Evolutionary conservation across 768 basidiomycete genomes (phyloP).

Genomic region (Tubosaeta sp.): DNA sequence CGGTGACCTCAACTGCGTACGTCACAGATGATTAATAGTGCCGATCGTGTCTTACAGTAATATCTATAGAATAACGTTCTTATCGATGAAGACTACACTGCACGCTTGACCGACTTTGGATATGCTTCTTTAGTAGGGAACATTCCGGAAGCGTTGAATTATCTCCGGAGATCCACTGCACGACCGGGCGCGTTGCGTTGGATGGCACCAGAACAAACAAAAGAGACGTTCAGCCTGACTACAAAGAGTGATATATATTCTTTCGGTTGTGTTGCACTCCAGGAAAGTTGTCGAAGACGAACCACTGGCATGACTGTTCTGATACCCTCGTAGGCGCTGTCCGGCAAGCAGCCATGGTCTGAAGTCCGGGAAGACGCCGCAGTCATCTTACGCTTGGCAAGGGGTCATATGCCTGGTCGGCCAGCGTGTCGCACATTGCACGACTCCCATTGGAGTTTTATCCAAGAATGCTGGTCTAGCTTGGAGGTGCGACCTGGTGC

Average conservation of each 20-base stretch:
- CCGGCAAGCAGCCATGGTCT: no score
- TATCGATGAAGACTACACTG: constrained; percentile 23
- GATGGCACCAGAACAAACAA: constrained; percentile 34
- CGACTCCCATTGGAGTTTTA: no score
- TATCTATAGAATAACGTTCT: constrained; percentile 15
- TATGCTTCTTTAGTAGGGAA: constrained; percentile 24
- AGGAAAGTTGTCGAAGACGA: no score
- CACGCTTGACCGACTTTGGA: constrained; percentile 43
- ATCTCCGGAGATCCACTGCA: constrained; percentile 22
- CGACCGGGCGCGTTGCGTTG: constrained; percentile 37
- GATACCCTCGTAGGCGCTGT: no score
- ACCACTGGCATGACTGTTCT: no score
- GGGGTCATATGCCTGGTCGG: no score
- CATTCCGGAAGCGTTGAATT: not conserved
- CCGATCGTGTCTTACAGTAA: not conserved
- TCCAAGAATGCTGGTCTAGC: no score
- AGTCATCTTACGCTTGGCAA: no score
- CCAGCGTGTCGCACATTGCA: no score
- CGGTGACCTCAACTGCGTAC: constrained; percentile 16
- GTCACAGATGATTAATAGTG: not conserved
- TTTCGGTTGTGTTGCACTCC: no score
- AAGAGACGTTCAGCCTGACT: not conserved
- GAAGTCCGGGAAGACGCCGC: no score
- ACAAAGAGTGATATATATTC: constrained; percentile 9
- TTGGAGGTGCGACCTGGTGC: no score